phyloP scores from a whole-genome alignment of 805 yeast genomes.

The Yamadazyma nakazawae region DNA sequence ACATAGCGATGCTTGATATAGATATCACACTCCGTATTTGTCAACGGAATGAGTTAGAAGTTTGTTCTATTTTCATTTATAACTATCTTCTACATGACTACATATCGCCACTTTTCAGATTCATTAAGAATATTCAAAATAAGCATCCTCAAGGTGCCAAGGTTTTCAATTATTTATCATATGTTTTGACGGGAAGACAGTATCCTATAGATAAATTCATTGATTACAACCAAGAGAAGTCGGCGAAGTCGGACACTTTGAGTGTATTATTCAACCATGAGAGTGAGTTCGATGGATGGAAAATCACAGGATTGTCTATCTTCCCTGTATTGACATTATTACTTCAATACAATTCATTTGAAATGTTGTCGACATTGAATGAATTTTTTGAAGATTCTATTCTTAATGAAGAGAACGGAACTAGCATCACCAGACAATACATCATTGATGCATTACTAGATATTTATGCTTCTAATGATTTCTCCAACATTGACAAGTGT shows the following conservation, averaged over 20 bases:
- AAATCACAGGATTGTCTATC: slow-evolving; percentile 38
- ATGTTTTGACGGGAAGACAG: slow-evolving; percentile 69
- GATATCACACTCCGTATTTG: slow-evolving; percentile 72
- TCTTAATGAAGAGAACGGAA: slow-evolving; percentile 54
- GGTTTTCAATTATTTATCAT: slow-evolving; percentile 55
- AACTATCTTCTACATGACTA: slow-evolving; percentile 67
- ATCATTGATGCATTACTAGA: slow-evolving; percentile 71
- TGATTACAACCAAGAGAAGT: slow-evolving; percentile 23
- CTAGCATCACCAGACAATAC: slow-evolving; percentile 60
- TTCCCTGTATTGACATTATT: slow-evolving; percentile 70
- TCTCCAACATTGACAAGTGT: slow-evolving; percentile 24
- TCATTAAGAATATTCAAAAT: slow-evolving; percentile 39
- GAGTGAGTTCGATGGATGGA: neutral
- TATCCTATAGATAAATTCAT: slow-evolving; percentile 68
- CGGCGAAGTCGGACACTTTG: slow-evolving; percentile 52
- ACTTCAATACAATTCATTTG: slow-evolving; percentile 53
- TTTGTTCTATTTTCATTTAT: slow-evolving; percentile 70
- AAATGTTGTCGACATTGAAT: slow-evolving; percentile 64
- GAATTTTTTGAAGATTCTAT: slow-evolving; percentile 81
- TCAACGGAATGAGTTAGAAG: slow-evolving; percentile 50
- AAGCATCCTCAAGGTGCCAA: slow-evolving; percentile 6
- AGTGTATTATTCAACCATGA: slow-evolving; percentile 44
- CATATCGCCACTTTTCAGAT: slow-evolving; percentile 66
- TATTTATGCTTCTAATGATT: slow-evolving; percentile 40
- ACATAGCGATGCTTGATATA: slow-evolving; percentile 66